These are phyloP conservation scores for Arthrobotrys sinensis DNA, from an alignment of 2,329 filamentous ascomycete species.

Conservation along the genomic window DNA sequence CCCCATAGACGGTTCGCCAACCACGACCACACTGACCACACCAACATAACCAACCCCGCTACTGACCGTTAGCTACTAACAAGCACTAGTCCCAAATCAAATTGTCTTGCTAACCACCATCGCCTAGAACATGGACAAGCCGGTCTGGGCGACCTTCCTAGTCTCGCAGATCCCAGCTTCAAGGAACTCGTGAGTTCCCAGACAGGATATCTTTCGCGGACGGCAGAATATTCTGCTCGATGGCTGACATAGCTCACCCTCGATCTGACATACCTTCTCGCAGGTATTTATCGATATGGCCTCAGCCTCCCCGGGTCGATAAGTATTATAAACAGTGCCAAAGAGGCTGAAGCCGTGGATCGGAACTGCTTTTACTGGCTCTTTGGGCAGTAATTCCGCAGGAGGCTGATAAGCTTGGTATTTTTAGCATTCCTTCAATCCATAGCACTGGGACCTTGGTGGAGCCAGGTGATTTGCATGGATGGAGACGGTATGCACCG, in stretches of 20 bases:
- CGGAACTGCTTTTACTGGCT: conserved; percentile 34
- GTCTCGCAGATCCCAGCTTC: conserved; percentile 15
- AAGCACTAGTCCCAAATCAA: not conserved
- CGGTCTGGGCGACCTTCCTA: conserved; percentile 8
- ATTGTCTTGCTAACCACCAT: not conserved
- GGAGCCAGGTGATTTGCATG: conserved; percentile 59
- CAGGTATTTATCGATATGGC: conserved; percentile 51
- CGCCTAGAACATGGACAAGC: conserved; percentile 17
- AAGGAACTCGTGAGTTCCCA: conserved; percentile 23
- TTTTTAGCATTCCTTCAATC: conserved; percentile 58
- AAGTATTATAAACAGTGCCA: conserved; percentile 29
- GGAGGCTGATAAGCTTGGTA: conserved; percentile 60
- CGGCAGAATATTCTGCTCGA: conserved; percentile 29
- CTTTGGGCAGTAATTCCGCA: conserved; percentile 12
- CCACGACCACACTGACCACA: conserved; percentile 8
- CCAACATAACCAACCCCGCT: conserved; percentile 7
- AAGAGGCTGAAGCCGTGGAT: conserved; percentile 48
- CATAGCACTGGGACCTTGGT: conserved; percentile 39
- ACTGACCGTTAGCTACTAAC: not conserved
- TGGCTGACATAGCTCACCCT: conserved; percentile 34
- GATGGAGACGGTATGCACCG: conserved; percentile 45
- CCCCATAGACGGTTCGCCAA: conserved; percentile 13
- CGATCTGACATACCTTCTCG: conserved; percentile 42
- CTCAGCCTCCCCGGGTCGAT: conserved; percentile 40
- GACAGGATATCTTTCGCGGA: conserved; percentile 17